Conservation (phyloP, 805 yeast species). For the Wickerhamomyces sydowiorum region DNA sequence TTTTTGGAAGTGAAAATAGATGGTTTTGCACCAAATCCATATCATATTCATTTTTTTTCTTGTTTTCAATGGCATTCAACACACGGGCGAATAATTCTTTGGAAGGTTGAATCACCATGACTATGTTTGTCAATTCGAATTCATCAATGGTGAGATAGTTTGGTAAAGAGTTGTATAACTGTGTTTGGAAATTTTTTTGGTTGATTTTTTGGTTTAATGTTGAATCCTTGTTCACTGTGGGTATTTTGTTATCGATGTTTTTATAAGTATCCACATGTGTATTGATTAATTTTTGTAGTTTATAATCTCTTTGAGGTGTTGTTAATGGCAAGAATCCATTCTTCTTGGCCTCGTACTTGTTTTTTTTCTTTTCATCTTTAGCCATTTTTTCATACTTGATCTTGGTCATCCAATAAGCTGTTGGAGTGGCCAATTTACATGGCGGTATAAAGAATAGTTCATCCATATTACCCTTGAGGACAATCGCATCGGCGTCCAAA, state of each 20-base stretch:
- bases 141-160: conserved; percentile 23
- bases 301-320: conserved; percentile 14
- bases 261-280: conserved; percentile 3
- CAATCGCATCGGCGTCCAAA: conserved; percentile 51
- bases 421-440: conserved; percentile 39
- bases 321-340: conserved; percentile 20
- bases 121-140: conserved; percentile 32
- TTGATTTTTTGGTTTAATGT: conserved; percentile 2
- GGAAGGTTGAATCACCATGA: conserved; percentile 58
- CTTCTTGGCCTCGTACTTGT: conserved; percentile 12
- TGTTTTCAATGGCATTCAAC: conserved; percentile 19
- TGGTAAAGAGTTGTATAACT: conserved; percentile 36
- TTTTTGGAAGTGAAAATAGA: conserved; percentile 21
- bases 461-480: conserved; percentile 37
- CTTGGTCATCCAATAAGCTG: conserved; percentile 35
- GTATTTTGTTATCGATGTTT: not conserved
- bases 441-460: conserved; percentile 47
- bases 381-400: conserved; percentile 20
- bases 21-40: conserved; percentile 46
- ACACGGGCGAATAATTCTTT: conserved; percentile 16
- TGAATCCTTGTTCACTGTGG: not conserved
- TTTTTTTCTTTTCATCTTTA: conserved; percentile 12
- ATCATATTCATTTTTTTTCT: conserved; percentile 37
- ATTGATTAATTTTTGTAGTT: conserved; percentile 5
- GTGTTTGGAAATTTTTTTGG: conserved; percentile 14